Conservation (phyloP, 1,284 basidiomycete species). For the Rhodotorula sp. region DNA sequence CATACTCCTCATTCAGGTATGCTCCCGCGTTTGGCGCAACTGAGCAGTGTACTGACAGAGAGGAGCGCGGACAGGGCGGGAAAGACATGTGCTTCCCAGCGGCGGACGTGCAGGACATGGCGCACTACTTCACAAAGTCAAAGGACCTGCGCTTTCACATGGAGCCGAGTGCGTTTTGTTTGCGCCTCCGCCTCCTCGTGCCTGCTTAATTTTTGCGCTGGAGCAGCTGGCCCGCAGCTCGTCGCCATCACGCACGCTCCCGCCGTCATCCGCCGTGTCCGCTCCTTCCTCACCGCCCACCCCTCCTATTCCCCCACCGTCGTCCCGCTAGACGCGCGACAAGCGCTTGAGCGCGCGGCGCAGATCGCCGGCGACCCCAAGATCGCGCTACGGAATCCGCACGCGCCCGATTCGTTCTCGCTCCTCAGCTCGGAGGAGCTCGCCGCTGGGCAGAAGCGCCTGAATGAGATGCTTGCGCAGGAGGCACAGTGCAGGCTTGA, state of each 20-base stretch:
- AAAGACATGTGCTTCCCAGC: constrained; percentile 12
- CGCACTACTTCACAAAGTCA: constrained; percentile 5
- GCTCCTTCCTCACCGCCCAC: constrained; percentile 13
- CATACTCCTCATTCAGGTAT: constrained; percentile 24
- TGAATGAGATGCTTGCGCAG: neutral
- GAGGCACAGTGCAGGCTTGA: constrained; percentile 4
- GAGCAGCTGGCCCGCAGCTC: constrained; percentile 21
- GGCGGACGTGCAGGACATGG: constrained; percentile 8
- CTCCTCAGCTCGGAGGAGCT: constrained; percentile 7
- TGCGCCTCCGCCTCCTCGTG: too few relatives aligned
- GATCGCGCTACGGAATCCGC: constrained; percentile 6
- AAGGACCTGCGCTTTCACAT: constrained; percentile 19
- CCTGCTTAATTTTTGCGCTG: neutral
- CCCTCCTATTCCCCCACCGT: neutral
- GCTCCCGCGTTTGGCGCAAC: neutral
- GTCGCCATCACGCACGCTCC: constrained; percentile 21
- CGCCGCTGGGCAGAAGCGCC: neutral
- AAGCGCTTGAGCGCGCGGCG: constrained; percentile 8
- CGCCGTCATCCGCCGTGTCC: constrained; percentile 15
- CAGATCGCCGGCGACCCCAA: neutral
- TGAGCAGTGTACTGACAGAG: neutral
- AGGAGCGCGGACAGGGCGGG: constrained; percentile 9
- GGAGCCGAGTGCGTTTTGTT: neutral
- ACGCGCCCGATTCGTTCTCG: constrained; percentile 14
- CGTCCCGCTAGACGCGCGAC: neutral